Base-by-base conservation (phyloP, 257 asterid genomes). In the Capsicum baccatum region DNA sequence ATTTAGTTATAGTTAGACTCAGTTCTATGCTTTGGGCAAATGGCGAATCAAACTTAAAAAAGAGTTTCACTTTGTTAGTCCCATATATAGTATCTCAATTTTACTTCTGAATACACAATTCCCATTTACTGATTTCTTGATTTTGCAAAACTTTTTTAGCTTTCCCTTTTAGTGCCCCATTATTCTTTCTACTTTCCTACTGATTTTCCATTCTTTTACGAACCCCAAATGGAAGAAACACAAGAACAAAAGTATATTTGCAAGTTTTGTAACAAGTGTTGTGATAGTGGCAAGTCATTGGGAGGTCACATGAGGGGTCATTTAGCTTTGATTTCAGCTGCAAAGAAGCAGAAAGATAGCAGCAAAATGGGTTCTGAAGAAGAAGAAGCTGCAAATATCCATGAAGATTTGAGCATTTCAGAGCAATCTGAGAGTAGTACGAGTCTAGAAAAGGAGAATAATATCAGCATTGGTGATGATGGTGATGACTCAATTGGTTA, bases 291-390 rank as follows among this genome's bases (percentile, higher is more conserved):
- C 71, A 94, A 88, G 89, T 94, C 99, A 48, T 83, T 97, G 89
- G 98, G 99, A 14, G 98, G 99, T 35, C 99, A 97, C 89, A 92
- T 94, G 99, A 89, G 98, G 91, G 63, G 88, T 79, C 99, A 97
- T 86, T 83, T 92, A 26, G 88, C 93, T 21, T 79, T 79, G 83
- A 90, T 93, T 85, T 68, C 95, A 66, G 95, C 98, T 84, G 90
- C 94, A 8, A 94, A 85, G 82, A 90, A 88, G 47, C 90, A 84
- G 7, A 82, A 87, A 66, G 83, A 80, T 48, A 87, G 69, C 52
- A 80, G 79, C 85, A 81, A 85, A 74, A 39, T 48, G 86, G 89
- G 80, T 33, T 84, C 19, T 63, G 33, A 26, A 26, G 33, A 26
- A 26, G 60, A 87, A 76, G 79, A 82, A 7, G 67, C 79, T 79